Evolutionary conservation across 305 asterid genomes (phyloP).

Genomic region (Caryopteris hybrid): DNA sequence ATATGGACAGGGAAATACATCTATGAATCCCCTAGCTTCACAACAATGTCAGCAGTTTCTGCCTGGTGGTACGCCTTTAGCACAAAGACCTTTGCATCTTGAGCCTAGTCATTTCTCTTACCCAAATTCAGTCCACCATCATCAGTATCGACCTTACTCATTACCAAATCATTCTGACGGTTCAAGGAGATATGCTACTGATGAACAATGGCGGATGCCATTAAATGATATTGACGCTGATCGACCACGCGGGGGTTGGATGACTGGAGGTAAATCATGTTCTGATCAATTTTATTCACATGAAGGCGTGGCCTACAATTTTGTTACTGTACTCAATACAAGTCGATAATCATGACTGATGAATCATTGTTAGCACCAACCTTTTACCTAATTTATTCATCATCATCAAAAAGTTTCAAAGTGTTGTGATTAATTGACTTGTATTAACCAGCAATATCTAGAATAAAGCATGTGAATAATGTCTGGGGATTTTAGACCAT

Average conservation of each 20-base stretch:
- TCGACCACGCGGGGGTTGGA: constrained; percentile 49
- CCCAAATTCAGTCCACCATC: constrained; percentile 55
- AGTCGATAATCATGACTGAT: not conserved
- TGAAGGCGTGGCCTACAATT: constrained; percentile 43
- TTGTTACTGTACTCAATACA: not conserved
- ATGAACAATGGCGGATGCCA: constrained; percentile 59
- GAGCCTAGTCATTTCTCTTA: constrained; percentile 63
- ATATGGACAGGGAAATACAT: constrained; percentile 44
- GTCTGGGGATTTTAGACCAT: not conserved
- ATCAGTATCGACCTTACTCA: constrained; percentile 46
- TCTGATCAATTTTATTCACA: constrained; percentile 48
- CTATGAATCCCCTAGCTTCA: constrained; percentile 35
- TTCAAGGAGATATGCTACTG: constrained; percentile 45
- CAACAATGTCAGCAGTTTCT: constrained; percentile 46
- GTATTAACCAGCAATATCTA: not conserved
- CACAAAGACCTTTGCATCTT: constrained; percentile 64
- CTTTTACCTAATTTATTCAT: not conserved
- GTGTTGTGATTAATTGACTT: constrained; percentile 2
- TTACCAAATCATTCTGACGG: constrained; percentile 48
- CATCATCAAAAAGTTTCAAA: not conserved
- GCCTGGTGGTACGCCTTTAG: constrained; percentile 45
- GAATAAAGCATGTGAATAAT: constrained; percentile 1
- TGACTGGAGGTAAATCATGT: constrained; percentile 45
- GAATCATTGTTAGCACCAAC: not conserved
- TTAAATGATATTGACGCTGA: constrained; percentile 44